Percentiles rank a stretch among this genome's conserved stretches.
These are phyloP conservation scores for Zygosaccharomyces gambellarensis DNA, from an alignment of 805 yeast species.

Conservation along the genomic window DNA sequence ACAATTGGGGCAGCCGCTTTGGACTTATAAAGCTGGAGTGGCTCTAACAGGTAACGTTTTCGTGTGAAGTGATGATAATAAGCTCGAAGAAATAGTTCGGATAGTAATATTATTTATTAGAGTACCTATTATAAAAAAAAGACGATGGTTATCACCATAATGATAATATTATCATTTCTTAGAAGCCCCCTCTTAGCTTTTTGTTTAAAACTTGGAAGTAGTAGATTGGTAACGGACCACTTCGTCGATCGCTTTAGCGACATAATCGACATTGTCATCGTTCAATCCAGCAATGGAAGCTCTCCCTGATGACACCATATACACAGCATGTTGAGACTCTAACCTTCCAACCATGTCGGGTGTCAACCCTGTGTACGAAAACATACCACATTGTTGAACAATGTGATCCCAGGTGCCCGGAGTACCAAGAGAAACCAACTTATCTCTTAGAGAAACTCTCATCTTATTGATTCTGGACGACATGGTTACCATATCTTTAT, in stretches of 20 bases:
- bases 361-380: conserved; percentile 84
- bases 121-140: too few relatives aligned
- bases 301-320: conserved; percentile 78
- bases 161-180: too few relatives aligned
- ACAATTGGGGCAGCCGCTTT: background rate
- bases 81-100: background rate
- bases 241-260: conserved; percentile 77
- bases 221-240: conserved; percentile 49
- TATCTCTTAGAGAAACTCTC: conserved; percentile 64
- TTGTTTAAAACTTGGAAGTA: conserved; percentile 28
- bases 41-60: background rate
- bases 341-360: conserved; percentile 72
- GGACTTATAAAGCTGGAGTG: background rate
- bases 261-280: conserved; percentile 66
- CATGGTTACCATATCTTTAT: conserved; percentile 78
- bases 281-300: conserved; percentile 93
- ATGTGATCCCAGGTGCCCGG: conserved; percentile 95
- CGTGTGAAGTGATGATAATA: conserved; percentile 1
- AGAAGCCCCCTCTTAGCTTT: too few relatives aligned
- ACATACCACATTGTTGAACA: conserved; percentile 90
- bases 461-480: conserved; percentile 73
- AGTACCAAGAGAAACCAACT: conserved; percentile 58
- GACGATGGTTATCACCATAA: too few relatives aligned
- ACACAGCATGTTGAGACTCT: conserved; percentile 74
- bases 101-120: background rate